Conservation (phyloP, 768 basidiomycete species). For the Hebeloma cylindrosporum region DNA sequence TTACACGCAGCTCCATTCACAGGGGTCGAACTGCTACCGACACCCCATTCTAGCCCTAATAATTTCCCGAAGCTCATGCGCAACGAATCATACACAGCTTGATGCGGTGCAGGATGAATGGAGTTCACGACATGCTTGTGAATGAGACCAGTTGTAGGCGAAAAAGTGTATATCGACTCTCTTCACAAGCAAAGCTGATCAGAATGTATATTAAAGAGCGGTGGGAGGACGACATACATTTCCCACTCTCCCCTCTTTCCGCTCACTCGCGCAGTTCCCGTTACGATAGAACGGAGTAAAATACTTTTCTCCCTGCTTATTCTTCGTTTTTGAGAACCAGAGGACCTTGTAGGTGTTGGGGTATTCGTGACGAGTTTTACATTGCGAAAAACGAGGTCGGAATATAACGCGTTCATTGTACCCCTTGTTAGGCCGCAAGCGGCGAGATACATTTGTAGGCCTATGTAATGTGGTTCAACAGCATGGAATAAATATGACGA, state of each 20-base stretch:
- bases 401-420: conserved; percentile 74
- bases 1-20: conserved; percentile 21
- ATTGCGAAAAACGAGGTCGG: conserved; percentile 59
- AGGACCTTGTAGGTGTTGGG: conserved; percentile 17
- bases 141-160: conserved; percentile 64
- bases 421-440: conserved; percentile 70
- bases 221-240: conserved; percentile 49
- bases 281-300: conserved; percentile 52
- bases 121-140: conserved; percentile 65
- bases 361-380: conserved; percentile 46
- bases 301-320: conserved; percentile 59
- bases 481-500: background rate
- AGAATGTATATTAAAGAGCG: background rate
- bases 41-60: conserved; percentile 33
- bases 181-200: conserved; percentile 30
- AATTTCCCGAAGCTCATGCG: conserved; percentile 40
- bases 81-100: conserved; percentile 66
- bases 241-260: conserved; percentile 68
- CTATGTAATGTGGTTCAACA: conserved; percentile 32
- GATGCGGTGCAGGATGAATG: conserved; percentile 75
- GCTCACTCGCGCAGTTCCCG: conserved; percentile 63
- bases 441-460: conserved; percentile 69
- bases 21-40: conserved; percentile 11
- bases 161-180: conserved; percentile 73
- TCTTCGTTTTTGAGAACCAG: conserved; percentile 20